Percentiles rank a stretch among this genome's conserved stretches.
Conservation (phyloP, 164 flowering plant genomes). For the Echeveria elegans region DNA sequence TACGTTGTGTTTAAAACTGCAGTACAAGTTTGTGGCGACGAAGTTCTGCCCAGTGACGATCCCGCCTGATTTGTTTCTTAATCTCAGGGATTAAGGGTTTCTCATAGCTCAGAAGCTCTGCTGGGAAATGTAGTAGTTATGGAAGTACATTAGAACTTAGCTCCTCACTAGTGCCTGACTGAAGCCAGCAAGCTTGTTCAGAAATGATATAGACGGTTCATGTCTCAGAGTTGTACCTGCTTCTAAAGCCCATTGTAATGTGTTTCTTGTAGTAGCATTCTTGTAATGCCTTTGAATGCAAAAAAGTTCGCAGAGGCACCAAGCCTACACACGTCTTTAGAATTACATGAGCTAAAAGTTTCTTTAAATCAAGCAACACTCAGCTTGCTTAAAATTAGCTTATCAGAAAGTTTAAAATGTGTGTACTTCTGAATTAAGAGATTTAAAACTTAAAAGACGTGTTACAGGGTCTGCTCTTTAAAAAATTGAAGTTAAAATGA, state of each 20-base stretch:
- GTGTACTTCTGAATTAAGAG: too few relatives aligned
- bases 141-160: background rate
- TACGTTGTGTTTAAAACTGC: slow-evolving; percentile 14
- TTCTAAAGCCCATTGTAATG: background rate
- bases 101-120: background rate
- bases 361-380: too few relatives aligned
- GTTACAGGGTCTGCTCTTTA: too few relatives aligned
- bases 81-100: slow-evolving; percentile 14
- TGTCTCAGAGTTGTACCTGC: background rate
- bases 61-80: slow-evolving; percentile 60
- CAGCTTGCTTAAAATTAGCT: too few relatives aligned
- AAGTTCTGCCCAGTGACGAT: slow-evolving; percentile 68
- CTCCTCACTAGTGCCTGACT: background rate
- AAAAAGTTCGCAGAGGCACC: background rate
- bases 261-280: too few relatives aligned
- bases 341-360: too few relatives aligned
- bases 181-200: background rate
- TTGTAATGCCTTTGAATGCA: background rate
- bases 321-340: too few relatives aligned
- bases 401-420: too few relatives aligned
- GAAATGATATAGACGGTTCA: background rate
- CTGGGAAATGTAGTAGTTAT: background rate
- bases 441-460: too few relatives aligned
- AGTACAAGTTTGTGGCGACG: slow-evolving; percentile 91
- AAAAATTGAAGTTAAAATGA: too few relatives aligned